Evolutionary conservation across 2,329 filamentous ascomycete genomes (phyloP).

Genomic region (Beauveria sp.): DNA sequence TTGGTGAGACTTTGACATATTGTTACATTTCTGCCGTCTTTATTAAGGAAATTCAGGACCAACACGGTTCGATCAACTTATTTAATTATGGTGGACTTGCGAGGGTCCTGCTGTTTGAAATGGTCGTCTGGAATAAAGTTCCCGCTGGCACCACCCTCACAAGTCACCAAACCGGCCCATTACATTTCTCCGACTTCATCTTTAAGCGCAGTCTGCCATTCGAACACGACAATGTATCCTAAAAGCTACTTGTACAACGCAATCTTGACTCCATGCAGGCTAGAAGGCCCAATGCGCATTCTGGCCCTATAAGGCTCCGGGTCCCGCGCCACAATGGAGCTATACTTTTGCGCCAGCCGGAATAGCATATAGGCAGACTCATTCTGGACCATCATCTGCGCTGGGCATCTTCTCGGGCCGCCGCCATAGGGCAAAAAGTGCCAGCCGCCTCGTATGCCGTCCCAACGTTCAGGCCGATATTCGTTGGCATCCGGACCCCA

Average conservation of each 20-base stretch:
- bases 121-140: no score
- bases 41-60: no score
- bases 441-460: conserved; percentile 19
- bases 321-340: neutral
- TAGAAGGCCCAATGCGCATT: conserved; percentile 4
- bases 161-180: no score
- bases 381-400: conserved; percentile 19
- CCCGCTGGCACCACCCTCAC: no score
- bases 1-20: no score
- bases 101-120: no score
- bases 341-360: conserved; percentile 17
- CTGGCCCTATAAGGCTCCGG: neutral
- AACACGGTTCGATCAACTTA: no score
- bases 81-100: no score
- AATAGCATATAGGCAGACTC: conserved; percentile 17
- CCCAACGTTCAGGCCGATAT: conserved; percentile 33
- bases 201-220: no score
- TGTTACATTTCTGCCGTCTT: no score
- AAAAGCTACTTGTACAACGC: conserved; percentile 2
- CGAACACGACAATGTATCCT: no score
- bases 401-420: conserved; percentile 20
- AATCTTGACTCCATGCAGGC: conserved; percentile 1
- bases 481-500: conserved; percentile 31
- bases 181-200: no score
- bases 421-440: conserved; percentile 20